Evolutionary conservation across 108 stramenopile species (phyloP), one percentile per base, ranked within the genome.

Genomic region (Craspedostauros australis): DNA sequence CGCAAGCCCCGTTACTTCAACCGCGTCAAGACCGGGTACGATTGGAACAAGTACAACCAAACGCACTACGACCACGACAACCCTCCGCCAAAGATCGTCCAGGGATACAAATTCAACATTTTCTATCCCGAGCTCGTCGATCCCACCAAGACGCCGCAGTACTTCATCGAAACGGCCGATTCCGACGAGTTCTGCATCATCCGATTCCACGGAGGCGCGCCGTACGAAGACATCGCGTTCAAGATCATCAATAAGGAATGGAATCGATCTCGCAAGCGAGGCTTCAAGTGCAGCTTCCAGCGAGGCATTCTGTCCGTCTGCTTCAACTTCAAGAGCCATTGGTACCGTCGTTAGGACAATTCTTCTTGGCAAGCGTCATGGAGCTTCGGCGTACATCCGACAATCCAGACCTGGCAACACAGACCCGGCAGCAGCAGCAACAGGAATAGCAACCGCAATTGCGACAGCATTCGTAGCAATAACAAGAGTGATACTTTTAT

Each of bases 31-130:
- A 95, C 97, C 7, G 99, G 99, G 5, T 98, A 94, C 50, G 97
- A 98, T 62, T 96, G 99, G 96, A 99, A 96, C 82, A 88, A 90
- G 66, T 98, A 99, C 91, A 99, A 99, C 68, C 93, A 93, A 61
- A 94, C 96, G 7, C 96, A 99, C 64, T 98, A 90, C 56, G 97
- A 98, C 79, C 79, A 79, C 46, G 99, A 98, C 50, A 98, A 96
- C 57, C 99, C 99, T 24, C 99, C 99, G 11, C 99, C 99, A n/a
- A 96, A 97, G 72, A 91, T 86, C 45, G 93, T 98, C 11, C 97
- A 98, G 71, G 98, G 99, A 12, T 98, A 99, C 80, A 97, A 96
- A 57, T 98, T 99, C 76, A 97, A 95, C 57, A 75, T 98, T 32
- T 98, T 98, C 63, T 99, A 99, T 74, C 95, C 99, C 29, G 99